Conservation (phyloP, 2,329 filamentous ascomycete genomes). For the Cladosporium velox region DNA sequence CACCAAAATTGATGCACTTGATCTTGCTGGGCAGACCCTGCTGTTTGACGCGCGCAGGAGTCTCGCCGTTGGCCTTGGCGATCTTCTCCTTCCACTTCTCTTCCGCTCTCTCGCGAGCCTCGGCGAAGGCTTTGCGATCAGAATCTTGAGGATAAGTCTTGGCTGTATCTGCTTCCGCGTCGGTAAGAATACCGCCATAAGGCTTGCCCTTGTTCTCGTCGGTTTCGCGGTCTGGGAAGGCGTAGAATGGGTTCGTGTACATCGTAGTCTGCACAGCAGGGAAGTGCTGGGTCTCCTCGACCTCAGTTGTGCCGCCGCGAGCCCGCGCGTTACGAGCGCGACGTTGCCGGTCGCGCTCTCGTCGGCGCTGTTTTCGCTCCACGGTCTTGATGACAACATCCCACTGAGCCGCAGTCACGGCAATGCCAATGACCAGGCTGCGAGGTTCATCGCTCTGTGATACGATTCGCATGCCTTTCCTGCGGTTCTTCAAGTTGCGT, state of each 20-base stretch:
- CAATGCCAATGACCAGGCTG: constrained; percentile 57
- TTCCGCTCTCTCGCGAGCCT: constrained; percentile 86
- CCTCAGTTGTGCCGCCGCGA: constrained; percentile 38
- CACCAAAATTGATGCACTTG: constrained; percentile 97
- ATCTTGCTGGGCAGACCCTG: constrained; percentile 92
- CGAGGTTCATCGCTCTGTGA: constrained; percentile 37
- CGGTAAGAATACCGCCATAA: constrained; percentile 88
- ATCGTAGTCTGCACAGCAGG: constrained; percentile 61
- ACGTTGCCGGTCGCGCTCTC: constrained; percentile 47
- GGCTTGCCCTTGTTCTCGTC: constrained; percentile 91
- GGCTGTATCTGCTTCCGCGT: constrained; percentile 86
- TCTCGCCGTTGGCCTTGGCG: constrained; percentile 64
- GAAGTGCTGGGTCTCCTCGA: constrained; percentile 50
- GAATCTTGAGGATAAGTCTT: constrained; percentile 78
- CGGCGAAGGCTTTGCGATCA: constrained; percentile 84
- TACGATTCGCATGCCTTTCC: constrained; percentile 35
- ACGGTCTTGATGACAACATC: constrained; percentile 40
- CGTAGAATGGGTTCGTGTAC: constrained; percentile 80
- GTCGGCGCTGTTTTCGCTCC: constrained; percentile 56
- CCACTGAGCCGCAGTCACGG: constrained; percentile 38
- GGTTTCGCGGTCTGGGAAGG: constrained; percentile 83
- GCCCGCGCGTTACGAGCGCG: constrained; percentile 50
- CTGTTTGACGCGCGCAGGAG: constrained; percentile 61
- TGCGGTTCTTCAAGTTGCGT: constrained; percentile 55
- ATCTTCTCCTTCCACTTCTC: constrained; percentile 80